Conservation (phyloP, 257 asterid genomes). For the Primulina huaijiensis region DNA sequence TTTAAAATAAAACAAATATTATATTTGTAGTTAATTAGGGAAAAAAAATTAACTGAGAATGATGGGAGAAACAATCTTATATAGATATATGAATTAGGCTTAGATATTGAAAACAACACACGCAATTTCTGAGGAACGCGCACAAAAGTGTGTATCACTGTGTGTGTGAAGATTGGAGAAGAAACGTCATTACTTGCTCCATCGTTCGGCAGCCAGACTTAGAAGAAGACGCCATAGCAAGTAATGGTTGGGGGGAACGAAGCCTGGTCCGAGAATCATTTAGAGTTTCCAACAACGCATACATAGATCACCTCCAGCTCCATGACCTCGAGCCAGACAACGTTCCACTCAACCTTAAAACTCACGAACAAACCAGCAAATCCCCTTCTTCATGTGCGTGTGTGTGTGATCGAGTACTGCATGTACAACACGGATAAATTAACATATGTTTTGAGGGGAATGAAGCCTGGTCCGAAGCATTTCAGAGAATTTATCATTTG, state of each 20-base stretch:
- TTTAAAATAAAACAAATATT: too few relatives aligned
- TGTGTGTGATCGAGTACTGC: too few relatives aligned
- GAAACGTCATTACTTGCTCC: background rate
- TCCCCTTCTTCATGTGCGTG: background rate
- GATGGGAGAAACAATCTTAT: too few relatives aligned
- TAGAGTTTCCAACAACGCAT: constrained; percentile 5
- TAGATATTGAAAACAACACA: background rate
- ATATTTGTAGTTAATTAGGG: too few relatives aligned
- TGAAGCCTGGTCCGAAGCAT: constrained; percentile 92
- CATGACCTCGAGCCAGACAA: constrained; percentile 64
- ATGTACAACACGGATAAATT: background rate
- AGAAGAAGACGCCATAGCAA: constrained; percentile 16
- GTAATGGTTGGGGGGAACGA: constrained; percentile 57
- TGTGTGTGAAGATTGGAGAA: background rate
- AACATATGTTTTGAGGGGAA: constrained; percentile 53
- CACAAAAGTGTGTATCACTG: background rate
- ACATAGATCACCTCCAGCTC: constrained; percentile 25
- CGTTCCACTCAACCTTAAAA: constrained; percentile 51
- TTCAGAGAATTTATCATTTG: constrained; percentile 19
- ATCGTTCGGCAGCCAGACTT: too few relatives aligned
- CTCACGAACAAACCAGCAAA: constrained; percentile 18
- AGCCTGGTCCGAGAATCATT: constrained; percentile 77
- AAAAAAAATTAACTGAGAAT: background rate
- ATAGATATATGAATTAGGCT: background rate
- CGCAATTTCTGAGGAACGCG: background rate